phyloP scores from a whole-genome alignment of 257 asterid species.

The Scutellaria barbata region DNA sequence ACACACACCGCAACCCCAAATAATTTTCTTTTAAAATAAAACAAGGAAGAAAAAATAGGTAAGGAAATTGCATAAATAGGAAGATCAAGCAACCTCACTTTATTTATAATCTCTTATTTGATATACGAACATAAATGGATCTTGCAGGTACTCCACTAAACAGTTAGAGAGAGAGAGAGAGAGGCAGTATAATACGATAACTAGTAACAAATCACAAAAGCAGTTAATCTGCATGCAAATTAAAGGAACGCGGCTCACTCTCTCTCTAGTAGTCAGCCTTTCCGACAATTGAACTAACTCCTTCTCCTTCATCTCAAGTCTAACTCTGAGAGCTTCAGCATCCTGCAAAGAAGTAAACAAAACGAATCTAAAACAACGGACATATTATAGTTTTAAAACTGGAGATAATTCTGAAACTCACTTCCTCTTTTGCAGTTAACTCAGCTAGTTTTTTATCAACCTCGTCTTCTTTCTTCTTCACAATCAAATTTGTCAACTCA shows the following conservation, averaged over 20 bases:
- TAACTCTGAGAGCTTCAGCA: constrained; percentile 53
- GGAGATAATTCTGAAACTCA: constrained; percentile 45
- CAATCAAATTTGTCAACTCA: constrained; percentile 43
- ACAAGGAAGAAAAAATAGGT: not conserved
- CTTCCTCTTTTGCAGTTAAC: constrained; percentile 62
- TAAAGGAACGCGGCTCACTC: constrained; percentile 55
- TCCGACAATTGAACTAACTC: constrained; percentile 60
- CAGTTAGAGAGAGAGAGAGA: not conserved
- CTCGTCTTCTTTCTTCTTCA: constrained; percentile 69
- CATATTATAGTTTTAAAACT: not conserved
- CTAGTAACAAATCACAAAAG: not conserved
- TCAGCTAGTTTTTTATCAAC: constrained; percentile 55
- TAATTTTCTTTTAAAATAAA: no score
- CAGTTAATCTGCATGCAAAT: constrained; percentile 19
- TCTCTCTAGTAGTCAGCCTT: constrained; percentile 71
- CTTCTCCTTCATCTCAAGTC: constrained; percentile 65
- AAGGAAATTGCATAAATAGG: not conserved
- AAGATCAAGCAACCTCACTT: constrained; percentile 1
- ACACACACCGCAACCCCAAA: no score
- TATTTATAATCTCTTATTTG: not conserved
- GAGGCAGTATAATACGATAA: no score
- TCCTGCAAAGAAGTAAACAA: constrained; percentile 55
- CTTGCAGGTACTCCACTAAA: not conserved
- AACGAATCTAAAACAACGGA: constrained; percentile 13
- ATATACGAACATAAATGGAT: not conserved